phyloP scores from a whole-genome alignment of 2,329 filamentous ascomycete species.

The Chrysosphaeria jannelii region DNA sequence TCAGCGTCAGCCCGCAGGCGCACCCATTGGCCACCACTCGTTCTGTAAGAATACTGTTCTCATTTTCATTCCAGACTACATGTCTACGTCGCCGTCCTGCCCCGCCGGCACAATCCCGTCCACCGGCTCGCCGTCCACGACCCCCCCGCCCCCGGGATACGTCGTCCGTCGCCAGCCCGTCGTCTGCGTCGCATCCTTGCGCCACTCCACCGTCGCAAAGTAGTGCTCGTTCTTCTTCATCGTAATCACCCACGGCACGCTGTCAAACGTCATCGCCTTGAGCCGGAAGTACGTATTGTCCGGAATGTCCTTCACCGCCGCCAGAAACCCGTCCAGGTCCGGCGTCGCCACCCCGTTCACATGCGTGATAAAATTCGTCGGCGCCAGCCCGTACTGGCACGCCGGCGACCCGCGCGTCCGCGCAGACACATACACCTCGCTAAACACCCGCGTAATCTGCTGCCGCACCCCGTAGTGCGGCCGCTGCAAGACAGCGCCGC shows the following conservation, averaged over 20 bases:
- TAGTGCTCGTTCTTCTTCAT: conserved; percentile 99
- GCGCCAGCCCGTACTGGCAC: conserved; percentile 73
- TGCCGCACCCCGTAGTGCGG: conserved; percentile 91
- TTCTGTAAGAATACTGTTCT: too few relatives aligned
- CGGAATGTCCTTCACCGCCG: conserved; percentile 58
- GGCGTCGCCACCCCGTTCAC: conserved; percentile 73
- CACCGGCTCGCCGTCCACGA: conserved; percentile 20
- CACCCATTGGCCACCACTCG: too few relatives aligned
- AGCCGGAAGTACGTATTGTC: conserved; percentile 97
- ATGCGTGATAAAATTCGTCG: conserved; percentile 91
- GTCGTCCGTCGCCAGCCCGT: conserved; percentile 33
- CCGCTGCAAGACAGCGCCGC: conserved; percentile 71
- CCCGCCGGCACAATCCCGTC: conserved; percentile 14
- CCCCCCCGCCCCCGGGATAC: conserved; percentile 24
- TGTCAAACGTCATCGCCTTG: conserved; percentile 94
- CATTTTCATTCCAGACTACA: too few relatives aligned
- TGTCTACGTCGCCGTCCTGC: conserved; percentile 13
- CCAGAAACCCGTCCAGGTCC: conserved; percentile 53
- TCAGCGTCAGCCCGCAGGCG: too few relatives aligned
- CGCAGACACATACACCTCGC: conserved; percentile 84
- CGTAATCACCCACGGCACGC: conserved; percentile 95
- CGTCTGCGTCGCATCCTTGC: conserved; percentile 26
- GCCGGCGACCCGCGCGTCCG: conserved; percentile 56
- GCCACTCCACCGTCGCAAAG: conserved; percentile 40
- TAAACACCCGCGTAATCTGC: conserved; percentile 88